These are phyloP conservation scores for Vigna radiata DNA, from an alignment of 306 rosid genomes.

Conservation along the genomic window DNA sequence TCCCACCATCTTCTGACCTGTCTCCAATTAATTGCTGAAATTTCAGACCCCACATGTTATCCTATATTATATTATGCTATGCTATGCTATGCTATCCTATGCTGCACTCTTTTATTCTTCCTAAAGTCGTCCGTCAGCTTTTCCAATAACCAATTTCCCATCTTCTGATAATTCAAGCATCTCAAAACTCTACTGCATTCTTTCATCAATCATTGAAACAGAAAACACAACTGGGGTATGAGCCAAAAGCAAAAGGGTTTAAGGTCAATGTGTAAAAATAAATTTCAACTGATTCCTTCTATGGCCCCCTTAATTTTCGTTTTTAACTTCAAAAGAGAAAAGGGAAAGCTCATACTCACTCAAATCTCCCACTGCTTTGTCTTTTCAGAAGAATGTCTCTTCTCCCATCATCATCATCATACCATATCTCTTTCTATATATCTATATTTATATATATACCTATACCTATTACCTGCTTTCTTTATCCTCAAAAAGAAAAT, in stretches of 20 bases:
- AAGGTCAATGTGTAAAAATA: constrained; percentile 17
- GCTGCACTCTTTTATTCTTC: constrained; percentile 37
- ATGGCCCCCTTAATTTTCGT: constrained; percentile 8
- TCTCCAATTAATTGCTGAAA: constrained; percentile 49
- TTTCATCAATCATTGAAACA: constrained; percentile 13
- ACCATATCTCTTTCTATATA: not conserved
- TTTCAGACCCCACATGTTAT: constrained; percentile 33
- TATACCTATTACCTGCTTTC: too few relatives aligned
- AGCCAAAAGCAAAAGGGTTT: not conserved
- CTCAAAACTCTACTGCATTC: not conserved
- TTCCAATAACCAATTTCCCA: not conserved
- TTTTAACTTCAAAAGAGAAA: constrained; percentile 11
- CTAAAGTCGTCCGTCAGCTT: not conserved
- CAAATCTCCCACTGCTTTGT: constrained; percentile 17
- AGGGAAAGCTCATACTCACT: not conserved
- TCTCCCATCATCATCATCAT: constrained; percentile 1
- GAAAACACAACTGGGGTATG: not conserved
- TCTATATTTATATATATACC: not conserved
- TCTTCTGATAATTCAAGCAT: not conserved
- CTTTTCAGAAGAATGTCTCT: constrained; percentile 14
- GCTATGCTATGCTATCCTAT: not conserved
- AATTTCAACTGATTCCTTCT: not conserved
- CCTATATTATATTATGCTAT: not conserved
- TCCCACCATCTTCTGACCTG: constrained; percentile 55
- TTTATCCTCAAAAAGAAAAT: not conserved